A percentile compares a stretch with the other conserved stretches of the same genome.
These are phyloP conservation scores for Botryococcus braunii DNA, from an alignment of 163 green algal species.

Conservation along the genomic window DNA sequence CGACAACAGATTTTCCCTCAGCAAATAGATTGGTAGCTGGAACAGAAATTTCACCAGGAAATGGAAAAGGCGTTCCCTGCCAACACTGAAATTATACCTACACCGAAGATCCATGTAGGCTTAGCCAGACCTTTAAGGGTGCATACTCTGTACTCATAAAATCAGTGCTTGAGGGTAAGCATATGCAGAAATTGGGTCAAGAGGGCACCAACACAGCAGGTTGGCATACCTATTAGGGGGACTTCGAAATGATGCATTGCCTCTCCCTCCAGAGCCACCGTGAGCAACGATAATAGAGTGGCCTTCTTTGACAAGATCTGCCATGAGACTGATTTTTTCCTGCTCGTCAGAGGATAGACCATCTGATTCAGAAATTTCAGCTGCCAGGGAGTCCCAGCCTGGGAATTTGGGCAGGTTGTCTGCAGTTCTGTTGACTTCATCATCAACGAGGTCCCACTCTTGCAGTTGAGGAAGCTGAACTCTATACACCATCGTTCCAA, in stretches of 20 bases:
- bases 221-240: slow-evolving; percentile 6
- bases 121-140: no score
- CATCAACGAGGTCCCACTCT: slow-evolving; percentile 8
- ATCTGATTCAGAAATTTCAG: not conserved
- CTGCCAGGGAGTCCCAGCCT: not conserved
- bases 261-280: slow-evolving; percentile 44
- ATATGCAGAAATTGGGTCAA: no score
- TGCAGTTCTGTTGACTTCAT: not conserved
- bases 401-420: not conserved
- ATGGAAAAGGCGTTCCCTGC: no score
- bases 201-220: not conserved
- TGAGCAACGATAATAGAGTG: slow-evolving; percentile 30
- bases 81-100: no score
- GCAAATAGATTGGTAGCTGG: no score
- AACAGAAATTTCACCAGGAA: no score
- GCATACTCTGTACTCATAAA: no score
- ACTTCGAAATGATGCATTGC: slow-evolving; percentile 31
- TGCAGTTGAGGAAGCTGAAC: no score
- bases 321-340: slow-evolving; percentile 13
- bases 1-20: no score
- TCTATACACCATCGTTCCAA: slow-evolving; percentile 30
- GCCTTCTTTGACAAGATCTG: slow-evolving; percentile 34
- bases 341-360: not conserved
- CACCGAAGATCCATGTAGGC: no score
- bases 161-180: no score